Evolutionary conservation across 2,329 filamentous ascomycete genomes (phyloP).

Genomic region (Stachybotrys chlorohalonatus): DNA sequence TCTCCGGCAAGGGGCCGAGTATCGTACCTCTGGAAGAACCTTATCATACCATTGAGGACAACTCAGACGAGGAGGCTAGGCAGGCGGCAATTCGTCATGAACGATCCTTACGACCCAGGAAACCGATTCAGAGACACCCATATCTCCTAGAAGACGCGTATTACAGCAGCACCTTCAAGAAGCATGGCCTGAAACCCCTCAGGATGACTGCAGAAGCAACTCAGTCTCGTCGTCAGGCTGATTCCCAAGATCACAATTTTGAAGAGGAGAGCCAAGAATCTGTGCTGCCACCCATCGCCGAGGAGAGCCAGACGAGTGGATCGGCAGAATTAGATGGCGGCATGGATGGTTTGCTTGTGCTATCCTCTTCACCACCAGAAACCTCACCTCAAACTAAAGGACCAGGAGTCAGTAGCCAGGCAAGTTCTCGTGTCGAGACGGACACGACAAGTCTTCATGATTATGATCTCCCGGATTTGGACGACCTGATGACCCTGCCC

Average conservation of each 20-base stretch:
- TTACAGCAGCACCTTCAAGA: constrained; percentile 43
- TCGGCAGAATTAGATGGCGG: constrained; percentile 8
- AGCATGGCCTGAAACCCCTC: constrained; percentile 45
- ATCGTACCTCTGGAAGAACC: too few species aligned
- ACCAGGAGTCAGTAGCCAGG: constrained; percentile 21
- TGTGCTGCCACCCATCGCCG: constrained; percentile 16
- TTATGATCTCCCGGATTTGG: constrained; percentile 27
- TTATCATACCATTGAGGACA: too few species aligned
- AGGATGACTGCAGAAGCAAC: constrained; percentile 26
- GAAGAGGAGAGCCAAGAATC: constrained; percentile 41
- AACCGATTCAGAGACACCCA: constrained; percentile 52
- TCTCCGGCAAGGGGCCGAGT: too few species aligned
- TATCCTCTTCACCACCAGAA: constrained; percentile 19
- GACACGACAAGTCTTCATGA: constrained; percentile 27
- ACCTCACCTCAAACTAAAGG: constrained; percentile 15
- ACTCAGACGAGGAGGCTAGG: constrained; percentile 12
- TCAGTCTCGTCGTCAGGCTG: constrained; percentile 26
- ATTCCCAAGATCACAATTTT: constrained; percentile 42
- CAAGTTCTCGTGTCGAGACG: constrained; percentile 23
- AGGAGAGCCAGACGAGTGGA: constrained; percentile 24
- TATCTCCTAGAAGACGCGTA: constrained; percentile 47
- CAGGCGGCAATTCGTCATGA: constrained; percentile 25
- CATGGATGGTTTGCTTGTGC: constrained; percentile 10
- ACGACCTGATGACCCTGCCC: constrained; percentile 20
- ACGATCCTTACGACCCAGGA: constrained; percentile 47